Conservation (phyloP, 225 moss, liverwort and hornwort genomes). For the Takakia lepidozioides region DNA sequence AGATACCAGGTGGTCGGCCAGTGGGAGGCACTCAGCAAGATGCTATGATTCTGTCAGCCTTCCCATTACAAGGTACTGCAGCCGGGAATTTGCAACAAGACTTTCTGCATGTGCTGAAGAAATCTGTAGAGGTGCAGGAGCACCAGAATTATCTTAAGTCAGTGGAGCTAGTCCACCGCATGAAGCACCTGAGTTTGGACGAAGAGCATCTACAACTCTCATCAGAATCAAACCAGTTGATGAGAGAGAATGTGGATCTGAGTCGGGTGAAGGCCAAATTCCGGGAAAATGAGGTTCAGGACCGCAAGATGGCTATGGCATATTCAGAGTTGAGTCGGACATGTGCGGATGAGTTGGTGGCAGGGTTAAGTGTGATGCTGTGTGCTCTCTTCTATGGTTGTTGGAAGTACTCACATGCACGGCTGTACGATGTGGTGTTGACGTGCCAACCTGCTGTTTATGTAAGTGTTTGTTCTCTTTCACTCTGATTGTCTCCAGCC, state of each 20-base stretch:
- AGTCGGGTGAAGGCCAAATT: slow-evolving; percentile 53
- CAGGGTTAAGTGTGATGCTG: slow-evolving; percentile 81
- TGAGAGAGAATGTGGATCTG: slow-evolving; percentile 67
- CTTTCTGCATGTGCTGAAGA: slow-evolving; percentile 31
- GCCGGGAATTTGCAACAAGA: slow-evolving; percentile 30
- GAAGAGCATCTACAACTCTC: slow-evolving; percentile 63
- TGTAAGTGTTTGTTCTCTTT: slow-evolving; percentile 22
- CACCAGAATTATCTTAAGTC: slow-evolving; percentile 44
- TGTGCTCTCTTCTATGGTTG: slow-evolving; percentile 55
- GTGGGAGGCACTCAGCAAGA: slow-evolving; percentile 11
- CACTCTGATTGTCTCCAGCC: not conserved
- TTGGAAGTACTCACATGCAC: slow-evolving; percentile 73
- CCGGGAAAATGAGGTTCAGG: slow-evolving; percentile 64
- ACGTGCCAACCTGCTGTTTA: slow-evolving; percentile 56
- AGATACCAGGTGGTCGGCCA: not conserved
- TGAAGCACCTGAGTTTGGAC: slow-evolving; percentile 50
- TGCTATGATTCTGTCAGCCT: slow-evolving; percentile 5
- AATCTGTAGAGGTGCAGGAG: slow-evolving; percentile 28
- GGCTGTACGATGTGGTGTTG: slow-evolving; percentile 55
- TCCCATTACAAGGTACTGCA: slow-evolving; percentile 13
- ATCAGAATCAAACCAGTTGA: slow-evolving; percentile 57
- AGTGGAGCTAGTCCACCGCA: slow-evolving; percentile 46
- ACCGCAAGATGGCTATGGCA: slow-evolving; percentile 52
- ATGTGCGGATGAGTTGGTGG: slow-evolving; percentile 87
- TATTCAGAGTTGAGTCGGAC: slow-evolving; percentile 42